These are phyloP conservation scores for Quercus variabilis DNA, from an alignment of 306 rosid genomes.

Conservation along the genomic window DNA sequence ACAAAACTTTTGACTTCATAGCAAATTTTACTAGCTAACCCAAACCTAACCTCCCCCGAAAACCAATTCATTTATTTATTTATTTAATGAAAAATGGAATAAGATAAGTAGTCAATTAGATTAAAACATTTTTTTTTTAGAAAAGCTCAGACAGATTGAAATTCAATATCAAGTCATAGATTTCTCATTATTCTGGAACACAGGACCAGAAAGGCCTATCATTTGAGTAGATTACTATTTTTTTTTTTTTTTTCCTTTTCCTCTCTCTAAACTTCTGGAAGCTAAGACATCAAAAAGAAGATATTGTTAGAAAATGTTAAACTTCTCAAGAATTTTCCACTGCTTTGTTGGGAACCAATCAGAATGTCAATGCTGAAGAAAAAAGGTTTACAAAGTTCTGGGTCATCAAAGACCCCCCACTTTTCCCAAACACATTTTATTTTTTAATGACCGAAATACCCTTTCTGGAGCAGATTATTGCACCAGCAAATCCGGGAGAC, in stretches of 20 bases:
- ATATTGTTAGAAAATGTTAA: background rate
- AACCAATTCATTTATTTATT: background rate
- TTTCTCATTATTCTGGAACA: background rate
- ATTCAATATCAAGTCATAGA: background rate
- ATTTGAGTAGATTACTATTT: background rate
- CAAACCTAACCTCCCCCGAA: background rate
- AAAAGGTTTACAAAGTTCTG: background rate
- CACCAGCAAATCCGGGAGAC: constrained; percentile 8
- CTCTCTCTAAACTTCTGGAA: background rate
- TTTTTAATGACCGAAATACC: constrained; percentile 33
- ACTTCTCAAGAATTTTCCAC: background rate
- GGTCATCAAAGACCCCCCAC: background rate
- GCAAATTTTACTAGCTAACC: background rate
- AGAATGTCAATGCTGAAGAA: background rate
- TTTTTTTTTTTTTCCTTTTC: no score
- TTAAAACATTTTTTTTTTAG: background rate
- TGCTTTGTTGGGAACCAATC: constrained; percentile 9
- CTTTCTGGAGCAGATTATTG: constrained; percentile 15
- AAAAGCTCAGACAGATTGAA: background rate
- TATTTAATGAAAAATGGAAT: background rate
- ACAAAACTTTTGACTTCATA: background rate
- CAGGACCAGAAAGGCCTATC: background rate
- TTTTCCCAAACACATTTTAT: background rate
- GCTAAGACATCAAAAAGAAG: background rate
- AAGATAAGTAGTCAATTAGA: background rate